Evolutionary conservation across 2,329 filamentous ascomycete species (phyloP), one percentile per base, ranked within the genome.

Genomic region (Aspergillus fructus): DNA sequence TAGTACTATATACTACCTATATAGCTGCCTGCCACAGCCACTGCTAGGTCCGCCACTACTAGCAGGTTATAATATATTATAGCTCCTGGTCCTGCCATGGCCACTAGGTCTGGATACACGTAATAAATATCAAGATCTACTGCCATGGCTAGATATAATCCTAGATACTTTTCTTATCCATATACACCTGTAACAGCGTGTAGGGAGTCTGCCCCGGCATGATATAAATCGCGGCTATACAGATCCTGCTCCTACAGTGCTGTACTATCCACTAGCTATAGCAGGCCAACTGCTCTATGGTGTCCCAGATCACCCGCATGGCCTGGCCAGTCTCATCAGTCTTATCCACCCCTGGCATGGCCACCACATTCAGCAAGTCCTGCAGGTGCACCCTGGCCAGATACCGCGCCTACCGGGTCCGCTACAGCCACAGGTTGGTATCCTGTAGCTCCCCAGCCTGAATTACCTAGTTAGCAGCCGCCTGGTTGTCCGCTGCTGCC

Each of bases 81-180:
- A 33, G 12, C 5, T 15, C 12, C n/a, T 27, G 42, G 17, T 3
- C 15, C 34, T 27, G n/a, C 48, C 33, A 39, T 2, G 12, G 11
- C 33, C 12, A 23, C 6, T 9, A 1, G 4, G 41, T 15, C 56
- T 58, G 30, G 0, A 33, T 58, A n/a, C 46, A 33, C 6, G 50
- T 13, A 27, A 58, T 54, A 6, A 53, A 53, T n/a, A 8, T 39
- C 8, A 58, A 30, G 2, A 58, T 27, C 56, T 54, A 21, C 45
- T 54, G 33, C 45, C 37, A 54, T 37, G 21, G 50, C 34, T 15
- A 9, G 2, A 58, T 33, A 24, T 58, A 33, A 7, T 46, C 24
- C 40, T 49, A 19, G 30, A 54, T 50, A 0, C 23, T 50, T 0
- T 43, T 33, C 8, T 30, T 17, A 12, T 54, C 30, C n/a, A 58